Conservation (phyloP, 2,329 filamentous ascomycete genomes). For the Anisogramma anomala region DNA sequence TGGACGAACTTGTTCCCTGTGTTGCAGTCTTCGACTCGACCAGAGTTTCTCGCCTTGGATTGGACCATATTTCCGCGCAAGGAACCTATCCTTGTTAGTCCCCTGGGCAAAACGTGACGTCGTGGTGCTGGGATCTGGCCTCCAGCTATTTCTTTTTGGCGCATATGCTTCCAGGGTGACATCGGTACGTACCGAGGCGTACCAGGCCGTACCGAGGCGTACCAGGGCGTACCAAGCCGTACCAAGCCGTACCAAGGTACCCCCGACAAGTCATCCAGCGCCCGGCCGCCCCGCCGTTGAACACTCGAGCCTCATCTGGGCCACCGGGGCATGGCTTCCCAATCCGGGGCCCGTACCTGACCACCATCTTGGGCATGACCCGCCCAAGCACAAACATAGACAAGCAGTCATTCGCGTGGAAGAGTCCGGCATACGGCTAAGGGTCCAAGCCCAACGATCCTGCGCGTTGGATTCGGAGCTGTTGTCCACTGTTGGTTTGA, state of each 20-base stretch:
- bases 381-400: no score
- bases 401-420: no score
- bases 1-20: constrained; percentile 4
- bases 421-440: constrained; percentile 10
- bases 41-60: constrained; percentile 11
- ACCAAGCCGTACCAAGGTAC: no score
- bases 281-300: constrained; percentile 2
- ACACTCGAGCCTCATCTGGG: constrained; percentile 1
- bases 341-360: constrained; percentile 2
- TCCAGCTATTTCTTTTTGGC: constrained; percentile 11
- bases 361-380: background rate
- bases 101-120: constrained; percentile 15
- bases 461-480: background rate
- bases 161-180: constrained; percentile 12
- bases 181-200: background rate
- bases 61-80: constrained; percentile 12
- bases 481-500: background rate
- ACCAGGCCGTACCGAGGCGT: no score
- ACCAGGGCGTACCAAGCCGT: background rate
- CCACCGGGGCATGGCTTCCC: background rate
- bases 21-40: background rate
- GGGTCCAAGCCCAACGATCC: background rate
- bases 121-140: constrained; percentile 9
- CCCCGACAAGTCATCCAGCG: constrained; percentile 6
- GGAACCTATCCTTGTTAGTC: constrained; percentile 5